Evolutionary conservation across 768 basidiomycete species (phyloP).

Genomic region (Lactifluus echinatus): DNA sequence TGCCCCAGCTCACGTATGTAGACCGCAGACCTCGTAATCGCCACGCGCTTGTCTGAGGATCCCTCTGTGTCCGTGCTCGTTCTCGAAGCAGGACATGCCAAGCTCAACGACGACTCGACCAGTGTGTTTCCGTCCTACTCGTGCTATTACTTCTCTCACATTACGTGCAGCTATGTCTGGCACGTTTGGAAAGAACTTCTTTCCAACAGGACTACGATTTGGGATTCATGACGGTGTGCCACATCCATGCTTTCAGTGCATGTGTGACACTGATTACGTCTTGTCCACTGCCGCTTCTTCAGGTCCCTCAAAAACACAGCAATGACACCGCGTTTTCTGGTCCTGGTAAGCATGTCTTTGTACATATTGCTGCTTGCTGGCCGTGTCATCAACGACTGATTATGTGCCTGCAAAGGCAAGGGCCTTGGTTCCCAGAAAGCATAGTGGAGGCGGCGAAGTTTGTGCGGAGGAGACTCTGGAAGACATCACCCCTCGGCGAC

Average conservation of each 20-base stretch:
- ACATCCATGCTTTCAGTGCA: too few relatives aligned
- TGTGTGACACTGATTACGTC: too few relatives aligned
- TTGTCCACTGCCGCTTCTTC: neutral
- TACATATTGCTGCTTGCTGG: neutral
- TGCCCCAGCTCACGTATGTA: too few relatives aligned
- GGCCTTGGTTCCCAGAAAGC: conserved; percentile 22
- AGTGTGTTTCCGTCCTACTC: neutral
- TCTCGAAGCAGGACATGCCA: conserved; percentile 23
- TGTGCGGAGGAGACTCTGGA: conserved; percentile 21
- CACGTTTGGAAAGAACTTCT: conserved; percentile 13
- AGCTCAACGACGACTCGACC: conserved; percentile 13
- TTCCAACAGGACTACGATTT: conserved; percentile 19
- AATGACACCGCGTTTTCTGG: conserved; percentile 13
- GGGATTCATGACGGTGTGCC: conserved; percentile 17
- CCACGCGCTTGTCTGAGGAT: too few relatives aligned
- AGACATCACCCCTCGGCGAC: conserved; percentile 23
- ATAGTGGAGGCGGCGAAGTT: conserved; percentile 28
- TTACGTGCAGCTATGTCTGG: conserved; percentile 2
- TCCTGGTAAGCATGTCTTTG: neutral
- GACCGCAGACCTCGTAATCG: conserved; percentile 23
- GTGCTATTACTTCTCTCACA: neutral
- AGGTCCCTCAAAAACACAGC: conserved; percentile 19
- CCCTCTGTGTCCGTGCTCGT: conserved; percentile 20
- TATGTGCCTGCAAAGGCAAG: conserved; percentile 11
- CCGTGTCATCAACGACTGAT: neutral